These are phyloP conservation scores for Cyclotella cryptica DNA, from an alignment of 108 stramenopile species.

Conservation along the genomic window DNA sequence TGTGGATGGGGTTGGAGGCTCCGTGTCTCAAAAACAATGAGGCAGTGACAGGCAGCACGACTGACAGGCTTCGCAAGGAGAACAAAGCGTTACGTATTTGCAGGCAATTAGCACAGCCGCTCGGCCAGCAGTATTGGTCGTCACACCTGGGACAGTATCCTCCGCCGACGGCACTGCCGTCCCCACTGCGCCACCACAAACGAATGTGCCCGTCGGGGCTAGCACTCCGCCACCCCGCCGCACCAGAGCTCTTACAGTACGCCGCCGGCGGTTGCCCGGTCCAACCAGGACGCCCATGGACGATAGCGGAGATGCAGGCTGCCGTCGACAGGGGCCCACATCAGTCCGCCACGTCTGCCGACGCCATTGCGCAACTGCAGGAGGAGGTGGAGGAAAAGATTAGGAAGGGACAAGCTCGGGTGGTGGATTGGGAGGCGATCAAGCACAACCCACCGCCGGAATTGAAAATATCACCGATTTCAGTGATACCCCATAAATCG, in stretches of 20 bases:
- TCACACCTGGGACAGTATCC: not conserved
- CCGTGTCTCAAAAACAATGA: no score
- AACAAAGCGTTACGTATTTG: no score
- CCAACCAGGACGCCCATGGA: constrained; percentile 16
- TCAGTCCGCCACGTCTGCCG: constrained; percentile 1
- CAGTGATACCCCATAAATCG: constrained; percentile 27
- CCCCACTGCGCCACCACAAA: no score
- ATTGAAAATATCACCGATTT: constrained; percentile 20
- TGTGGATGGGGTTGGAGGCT: no score
- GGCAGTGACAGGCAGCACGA: no score
- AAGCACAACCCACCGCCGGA: constrained; percentile 5
- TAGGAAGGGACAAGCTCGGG: not conserved
- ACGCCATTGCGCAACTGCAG: not conserved
- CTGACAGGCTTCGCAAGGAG: no score
- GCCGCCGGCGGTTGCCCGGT: constrained; percentile 21
- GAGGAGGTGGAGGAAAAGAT: not conserved
- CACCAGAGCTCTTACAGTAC: constrained; percentile 5
- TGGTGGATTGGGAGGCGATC: constrained; percentile 17
- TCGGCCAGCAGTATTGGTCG: not conserved
- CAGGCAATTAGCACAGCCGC: no score
- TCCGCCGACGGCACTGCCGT: no score
- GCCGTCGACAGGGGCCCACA: constrained; percentile 30
- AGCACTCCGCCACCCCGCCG: constrained; percentile 18
- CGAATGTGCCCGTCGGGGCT: constrained; percentile 12
- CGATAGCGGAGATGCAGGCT: constrained; percentile 6